Evolutionary conservation across 495 filamentous ascomycete genomes (phyloP).

Genomic region (Penicillium canariense): DNA sequence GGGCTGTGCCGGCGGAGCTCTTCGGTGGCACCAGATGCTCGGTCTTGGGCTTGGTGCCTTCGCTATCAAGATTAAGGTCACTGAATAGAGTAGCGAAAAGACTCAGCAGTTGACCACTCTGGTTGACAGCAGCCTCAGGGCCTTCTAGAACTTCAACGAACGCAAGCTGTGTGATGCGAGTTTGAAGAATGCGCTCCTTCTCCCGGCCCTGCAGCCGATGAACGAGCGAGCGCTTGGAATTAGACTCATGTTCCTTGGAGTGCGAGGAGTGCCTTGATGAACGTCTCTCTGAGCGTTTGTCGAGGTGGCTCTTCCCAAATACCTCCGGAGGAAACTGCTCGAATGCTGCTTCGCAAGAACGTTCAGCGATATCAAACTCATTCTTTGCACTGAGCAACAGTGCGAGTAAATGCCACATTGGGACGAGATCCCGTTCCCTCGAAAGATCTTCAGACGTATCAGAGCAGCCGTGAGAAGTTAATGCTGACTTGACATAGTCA

Average conservation of each 20-base stretch:
- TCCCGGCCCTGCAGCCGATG: slow-evolving; percentile 74
- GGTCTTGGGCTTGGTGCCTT: slow-evolving; percentile 17
- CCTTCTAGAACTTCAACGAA: slow-evolving; percentile 81
- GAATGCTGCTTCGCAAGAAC: slow-evolving; percentile 84
- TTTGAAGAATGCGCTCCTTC: slow-evolving; percentile 77
- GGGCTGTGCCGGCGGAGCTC: slow-evolving; percentile 68
- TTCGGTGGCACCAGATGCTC: slow-evolving; percentile 56
- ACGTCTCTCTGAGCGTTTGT: slow-evolving; percentile 31
- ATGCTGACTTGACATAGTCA: slow-evolving; percentile 65
- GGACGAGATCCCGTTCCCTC: slow-evolving; percentile 42
- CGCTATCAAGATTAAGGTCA: slow-evolving; percentile 40
- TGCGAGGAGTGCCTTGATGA: slow-evolving; percentile 30
- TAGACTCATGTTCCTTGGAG: slow-evolving; percentile 32
- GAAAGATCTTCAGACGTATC: slow-evolving; percentile 27
- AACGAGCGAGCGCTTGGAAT: slow-evolving; percentile 51
- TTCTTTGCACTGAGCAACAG: slow-evolving; percentile 82
- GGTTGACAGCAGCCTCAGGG: slow-evolving; percentile 76
- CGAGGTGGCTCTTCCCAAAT: slow-evolving; percentile 52
- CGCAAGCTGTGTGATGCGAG: slow-evolving; percentile 90
- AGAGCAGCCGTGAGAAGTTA: slow-evolving; percentile 40
- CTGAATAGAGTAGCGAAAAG: slow-evolving; percentile 79
- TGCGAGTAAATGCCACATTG: slow-evolving; percentile 79
- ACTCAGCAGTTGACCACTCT: slow-evolving; percentile 75
- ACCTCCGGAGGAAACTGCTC: slow-evolving; percentile 68
- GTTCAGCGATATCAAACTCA: slow-evolving; percentile 75